These are phyloP conservation scores for cucumber (Cucumis sativus) DNA, from an alignment of 306 rosid genomes.

Conservation along the genomic window DNA sequence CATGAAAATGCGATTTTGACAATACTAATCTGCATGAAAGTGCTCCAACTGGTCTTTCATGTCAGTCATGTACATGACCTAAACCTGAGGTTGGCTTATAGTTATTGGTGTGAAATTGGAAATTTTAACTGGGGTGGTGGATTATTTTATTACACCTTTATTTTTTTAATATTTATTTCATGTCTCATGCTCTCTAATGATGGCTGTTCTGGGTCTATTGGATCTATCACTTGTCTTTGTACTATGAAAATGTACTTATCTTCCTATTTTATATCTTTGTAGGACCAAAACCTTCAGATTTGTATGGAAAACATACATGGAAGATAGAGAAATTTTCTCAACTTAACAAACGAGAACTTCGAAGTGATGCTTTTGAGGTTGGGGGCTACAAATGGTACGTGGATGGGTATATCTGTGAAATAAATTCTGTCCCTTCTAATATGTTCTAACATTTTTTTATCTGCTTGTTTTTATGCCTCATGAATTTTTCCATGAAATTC, in stretches of 20 bases:
- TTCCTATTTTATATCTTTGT: conserved; percentile 12
- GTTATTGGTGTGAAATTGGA: background rate
- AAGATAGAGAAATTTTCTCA: conserved; percentile 94
- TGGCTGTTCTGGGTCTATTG: background rate
- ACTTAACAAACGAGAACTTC: conserved; percentile 94
- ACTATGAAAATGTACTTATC: conserved; percentile 10
- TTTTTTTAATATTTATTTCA: background rate
- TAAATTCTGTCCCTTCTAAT: background rate
- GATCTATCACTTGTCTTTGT: background rate
- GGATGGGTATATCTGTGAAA: background rate
- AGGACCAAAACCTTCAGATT: conserved; percentile 83
- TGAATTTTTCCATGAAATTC: background rate
- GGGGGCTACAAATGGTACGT: conserved; percentile 95
- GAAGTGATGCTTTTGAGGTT: conserved; percentile 91
- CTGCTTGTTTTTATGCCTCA: background rate
- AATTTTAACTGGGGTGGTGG: background rate
- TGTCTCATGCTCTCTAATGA: background rate
- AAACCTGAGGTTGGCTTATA: background rate
- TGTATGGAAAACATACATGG: conserved; percentile 92
- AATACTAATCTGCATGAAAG: background rate
- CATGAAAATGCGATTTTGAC: background rate
- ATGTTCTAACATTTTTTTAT: background rate
- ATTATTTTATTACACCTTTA: background rate
- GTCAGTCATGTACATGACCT: background rate
- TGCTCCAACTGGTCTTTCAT: background rate